A percentile compares a stretch with the other conserved stretches of the same genome.
Conservation (phyloP, 441 rosid species). For the Dalechampia spathulata region DNA sequence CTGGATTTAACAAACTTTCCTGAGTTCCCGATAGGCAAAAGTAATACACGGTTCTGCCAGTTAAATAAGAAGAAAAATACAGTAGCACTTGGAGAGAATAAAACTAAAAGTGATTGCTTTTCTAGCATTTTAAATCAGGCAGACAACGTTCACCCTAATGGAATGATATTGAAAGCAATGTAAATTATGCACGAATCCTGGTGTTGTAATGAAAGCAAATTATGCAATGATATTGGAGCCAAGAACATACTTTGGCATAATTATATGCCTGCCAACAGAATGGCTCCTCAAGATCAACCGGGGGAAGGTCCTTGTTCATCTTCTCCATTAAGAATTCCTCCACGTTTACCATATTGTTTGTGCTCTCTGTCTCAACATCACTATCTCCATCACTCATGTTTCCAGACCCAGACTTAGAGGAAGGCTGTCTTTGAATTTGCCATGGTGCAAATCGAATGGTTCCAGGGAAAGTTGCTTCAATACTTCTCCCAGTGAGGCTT, state of each 20-base stretch:
- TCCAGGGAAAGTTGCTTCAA: constrained; percentile 91
- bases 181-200: constrained; percentile 1
- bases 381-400: constrained; percentile 64
- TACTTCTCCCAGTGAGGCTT: constrained; percentile 65
- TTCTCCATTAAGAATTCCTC: constrained; percentile 82
- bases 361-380: constrained; percentile 53
- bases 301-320: constrained; percentile 80
- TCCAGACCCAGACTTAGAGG: constrained; percentile 28
- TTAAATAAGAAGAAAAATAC: not conserved
- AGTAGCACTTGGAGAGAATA: not conserved
- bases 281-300: constrained; percentile 88
- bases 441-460: constrained; percentile 83
- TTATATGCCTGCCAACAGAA: constrained; percentile 94
- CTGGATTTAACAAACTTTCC: not conserved
- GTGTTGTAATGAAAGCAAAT: constrained; percentile 12
- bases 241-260: constrained; percentile 66
- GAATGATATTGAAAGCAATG: not conserved
- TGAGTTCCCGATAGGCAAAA: not conserved
- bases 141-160: not conserved
- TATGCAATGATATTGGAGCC: constrained; percentile 4
- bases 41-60: not conserved
- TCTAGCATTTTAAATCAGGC: not conserved
- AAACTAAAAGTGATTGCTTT: not conserved
- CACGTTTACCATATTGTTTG: constrained; percentile 59
- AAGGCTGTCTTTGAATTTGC: constrained; percentile 45